These are phyloP conservation scores for Clitoria ternatea DNA, from an alignment of 306 rosid species.

Conservation along the genomic window DNA sequence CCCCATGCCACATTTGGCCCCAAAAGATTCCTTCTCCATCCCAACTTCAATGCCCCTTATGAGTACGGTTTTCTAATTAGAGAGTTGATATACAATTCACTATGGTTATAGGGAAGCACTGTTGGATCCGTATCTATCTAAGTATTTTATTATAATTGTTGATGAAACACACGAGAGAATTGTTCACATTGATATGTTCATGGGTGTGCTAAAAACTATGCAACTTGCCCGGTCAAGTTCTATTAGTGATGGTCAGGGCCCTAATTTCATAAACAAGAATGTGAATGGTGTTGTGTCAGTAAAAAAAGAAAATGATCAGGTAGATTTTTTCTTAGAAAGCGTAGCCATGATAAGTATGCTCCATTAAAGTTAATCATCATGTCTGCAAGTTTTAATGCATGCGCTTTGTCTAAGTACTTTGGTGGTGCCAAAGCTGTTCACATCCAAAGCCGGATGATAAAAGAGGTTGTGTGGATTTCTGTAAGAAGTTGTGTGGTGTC, in stretches of 20 bases:
- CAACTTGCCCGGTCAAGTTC: conserved; percentile 65
- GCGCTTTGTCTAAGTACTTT: conserved; percentile 73
- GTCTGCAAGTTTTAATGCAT: conserved; percentile 98
- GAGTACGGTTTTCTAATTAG: no score
- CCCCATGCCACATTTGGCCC: no score
- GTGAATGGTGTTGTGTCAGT: conserved; percentile 24
- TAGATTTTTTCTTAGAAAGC: conserved; percentile 42
- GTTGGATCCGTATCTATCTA: conserved; percentile 81
- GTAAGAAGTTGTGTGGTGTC: no score
- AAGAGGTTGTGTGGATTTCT: no score
- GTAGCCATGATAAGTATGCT: conserved; percentile 43
- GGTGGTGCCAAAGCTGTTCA: conserved; percentile 84
- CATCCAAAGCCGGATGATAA: no score
- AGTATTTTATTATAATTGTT: conserved; percentile 77
- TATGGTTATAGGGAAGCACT: conserved; percentile 77
- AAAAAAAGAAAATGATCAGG: conserved; percentile 45
- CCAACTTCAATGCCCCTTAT: no score
- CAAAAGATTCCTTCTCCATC: no score
- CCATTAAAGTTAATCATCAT: conserved; percentile 81
- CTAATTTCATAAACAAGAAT: conserved; percentile 33
- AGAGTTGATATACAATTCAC: conserved; percentile 8
- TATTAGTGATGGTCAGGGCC: conserved; percentile 23
- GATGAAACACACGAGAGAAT: conserved; percentile 99
- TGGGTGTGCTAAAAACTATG: conserved; percentile 81
- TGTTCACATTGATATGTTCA: conserved; percentile 84